Base-by-base conservation (phyloP, 768 basidiomycete genomes). In the Obba rivulosa region DNA sequence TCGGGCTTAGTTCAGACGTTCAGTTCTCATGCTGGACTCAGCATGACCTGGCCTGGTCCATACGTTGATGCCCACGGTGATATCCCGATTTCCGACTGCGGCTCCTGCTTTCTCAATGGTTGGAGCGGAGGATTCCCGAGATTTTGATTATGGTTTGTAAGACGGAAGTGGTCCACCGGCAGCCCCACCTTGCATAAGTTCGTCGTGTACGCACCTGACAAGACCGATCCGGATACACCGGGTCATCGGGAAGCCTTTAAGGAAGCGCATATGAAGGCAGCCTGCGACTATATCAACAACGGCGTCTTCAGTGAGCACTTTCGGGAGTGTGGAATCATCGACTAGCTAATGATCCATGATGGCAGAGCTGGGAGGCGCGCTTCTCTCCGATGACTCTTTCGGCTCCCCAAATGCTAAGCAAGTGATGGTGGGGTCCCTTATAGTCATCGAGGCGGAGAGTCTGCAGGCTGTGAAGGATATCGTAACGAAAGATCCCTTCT, bases 161-260 rank as follows among this genome's bases (percentile, higher is more conserved):
- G 28, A 31, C 28, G 13, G 28, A 31, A 5, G 28, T 13, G 28
- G 28, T 13, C 28, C 28, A 31, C 28, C 34, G 11, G 11, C n/a
- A 25, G 14, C 5, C 28, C 49, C 13, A 17, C 34, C 20, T n/a
- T 28, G 5, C 48, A 69, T 48, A 66, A 60, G 40, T 82, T 81
- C 61, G 55, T 83, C 45, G 78, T 87, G 22, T 85, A 78, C 55
- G 81, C 83, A 1, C 84, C 83, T 2, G 85, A 87, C 60, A 76
- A 72, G 56, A 76, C 76, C 11, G 80, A 83, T 45, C 70, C 72
- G 43, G 83, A 74, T 2, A 76, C 79, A 2, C 73, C 79, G 36
- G 70, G 70, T 17, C 73, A 75, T 17, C 73, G 85, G 25, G 65
- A 83, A 51, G 69, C 73, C 2, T 79, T 85, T 4, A 69, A 85